These are phyloP conservation scores for Trypanosoma caninum DNA, from an alignment of 208 protist genomes.

Conservation along the genomic window DNA sequence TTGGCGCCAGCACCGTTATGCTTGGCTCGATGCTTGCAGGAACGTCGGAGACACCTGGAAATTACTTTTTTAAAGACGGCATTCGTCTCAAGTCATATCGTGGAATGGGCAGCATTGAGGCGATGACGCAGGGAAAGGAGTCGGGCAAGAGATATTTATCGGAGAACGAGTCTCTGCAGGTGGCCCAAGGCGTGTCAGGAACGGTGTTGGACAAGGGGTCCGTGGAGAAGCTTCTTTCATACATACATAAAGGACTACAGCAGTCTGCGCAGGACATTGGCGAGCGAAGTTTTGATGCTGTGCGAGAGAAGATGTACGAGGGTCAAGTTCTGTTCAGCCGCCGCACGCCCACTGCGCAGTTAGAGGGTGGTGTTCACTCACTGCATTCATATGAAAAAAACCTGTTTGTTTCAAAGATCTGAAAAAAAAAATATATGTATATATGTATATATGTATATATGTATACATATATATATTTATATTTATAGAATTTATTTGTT, in stretches of 20 bases:
- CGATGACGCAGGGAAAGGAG: slow-evolving; percentile 92
- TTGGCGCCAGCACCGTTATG: slow-evolving; percentile 90
- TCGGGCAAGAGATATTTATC: slow-evolving; percentile 89
- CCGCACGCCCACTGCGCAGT: slow-evolving; percentile 89
- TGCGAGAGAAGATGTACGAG: slow-evolving; percentile 86
- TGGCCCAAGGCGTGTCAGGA: slow-evolving; percentile 92
- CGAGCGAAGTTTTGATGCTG: slow-evolving; percentile 64
- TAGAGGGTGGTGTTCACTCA: slow-evolving; percentile 91
- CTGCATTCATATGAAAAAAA: slow-evolving; percentile 92
- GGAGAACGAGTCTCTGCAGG: slow-evolving; percentile 87
- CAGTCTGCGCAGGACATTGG: slow-evolving; percentile 94
- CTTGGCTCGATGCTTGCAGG: slow-evolving; percentile 91
- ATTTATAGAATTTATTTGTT: too few relatives aligned
- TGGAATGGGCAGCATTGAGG: slow-evolving; percentile 95
- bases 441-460: background rate
- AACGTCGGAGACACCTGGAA: slow-evolving; percentile 90
- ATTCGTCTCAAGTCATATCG: slow-evolving; percentile 94
- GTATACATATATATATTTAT: too few relatives aligned
- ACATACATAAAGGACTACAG: slow-evolving; percentile 91
- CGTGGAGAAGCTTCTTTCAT: slow-evolving; percentile 76
- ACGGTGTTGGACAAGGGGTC: slow-evolving; percentile 92
- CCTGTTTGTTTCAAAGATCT: slow-evolving; percentile 82
- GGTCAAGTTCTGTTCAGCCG: slow-evolving; percentile 92
- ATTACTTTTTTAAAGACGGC: slow-evolving; percentile 92
- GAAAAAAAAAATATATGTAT: slow-evolving; percentile 20